Evolutionary conservation across 495 filamentous ascomycete species (phyloP).

Genomic region (Penicillium taxi): DNA sequence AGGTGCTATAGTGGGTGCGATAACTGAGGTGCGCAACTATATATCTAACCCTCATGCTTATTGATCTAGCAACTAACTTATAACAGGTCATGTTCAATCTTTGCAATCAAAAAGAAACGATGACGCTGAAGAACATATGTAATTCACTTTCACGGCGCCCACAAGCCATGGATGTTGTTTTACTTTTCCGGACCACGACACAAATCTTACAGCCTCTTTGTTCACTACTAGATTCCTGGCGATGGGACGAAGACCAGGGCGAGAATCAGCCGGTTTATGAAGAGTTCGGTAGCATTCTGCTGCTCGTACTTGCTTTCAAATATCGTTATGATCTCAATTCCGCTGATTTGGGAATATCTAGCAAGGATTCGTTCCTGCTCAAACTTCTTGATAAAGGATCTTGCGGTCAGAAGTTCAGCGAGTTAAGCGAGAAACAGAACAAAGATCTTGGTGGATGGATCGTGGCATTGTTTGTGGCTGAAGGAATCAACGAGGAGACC

Average conservation of each 20-base stretch:
- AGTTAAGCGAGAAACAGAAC: slow-evolving; percentile 65
- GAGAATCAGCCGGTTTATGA: slow-evolving; percentile 97
- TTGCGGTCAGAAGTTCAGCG: slow-evolving; percentile 51
- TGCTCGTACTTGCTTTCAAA: slow-evolving; percentile 73
- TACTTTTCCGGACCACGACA: slow-evolving; percentile 72
- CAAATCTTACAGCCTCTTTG: slow-evolving; percentile 78
- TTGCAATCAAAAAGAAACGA: slow-evolving; percentile 78
- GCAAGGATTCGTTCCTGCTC: slow-evolving; percentile 65
- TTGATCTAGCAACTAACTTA: slow-evolving; percentile 15
- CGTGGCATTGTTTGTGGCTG: slow-evolving; percentile 73
- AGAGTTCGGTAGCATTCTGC: slow-evolving; percentile 83
- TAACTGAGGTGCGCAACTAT: slow-evolving; percentile 60
- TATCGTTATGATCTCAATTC: slow-evolving; percentile 71
- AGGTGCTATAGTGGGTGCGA: slow-evolving; percentile 74
- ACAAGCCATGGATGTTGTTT: slow-evolving; percentile 70
- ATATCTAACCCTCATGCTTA: too few relatives aligned
- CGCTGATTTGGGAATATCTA: slow-evolving; percentile 56
- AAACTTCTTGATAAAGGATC: slow-evolving; percentile 62
- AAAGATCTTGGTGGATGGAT: slow-evolving; percentile 79
- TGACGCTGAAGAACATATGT: slow-evolving; percentile 81
- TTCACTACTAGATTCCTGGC: slow-evolving; percentile 78
- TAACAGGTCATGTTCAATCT: slow-evolving; percentile 66
- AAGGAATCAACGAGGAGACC: slow-evolving; percentile 77
- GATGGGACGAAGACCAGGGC: slow-evolving; percentile 84
- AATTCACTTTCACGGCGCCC: slow-evolving; percentile 71